Evolutionary conservation across 495 filamentous ascomycete species (phyloP), one percentile per base, ranked within the genome.

Genomic region (Daldinia concentrica): DNA sequence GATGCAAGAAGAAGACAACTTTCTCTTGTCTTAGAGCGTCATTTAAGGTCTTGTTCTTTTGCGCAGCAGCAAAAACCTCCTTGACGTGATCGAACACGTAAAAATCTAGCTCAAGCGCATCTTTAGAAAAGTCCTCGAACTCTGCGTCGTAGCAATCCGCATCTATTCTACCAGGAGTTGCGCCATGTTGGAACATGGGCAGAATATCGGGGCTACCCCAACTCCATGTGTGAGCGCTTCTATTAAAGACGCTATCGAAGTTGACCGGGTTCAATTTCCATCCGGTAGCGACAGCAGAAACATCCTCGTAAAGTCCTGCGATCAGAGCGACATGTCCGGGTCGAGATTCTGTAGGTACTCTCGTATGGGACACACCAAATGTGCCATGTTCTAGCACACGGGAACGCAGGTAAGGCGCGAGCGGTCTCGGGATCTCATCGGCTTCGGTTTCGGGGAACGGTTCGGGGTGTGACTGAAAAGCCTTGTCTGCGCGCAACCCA

Each of bases 181-280:
- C 96, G 1, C 96, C 96, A 68, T 95, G 88, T 76, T 96, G 88
- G 76, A 99, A 99, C 96, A 99, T 99, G 11, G 89, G 92, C 58
- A 98, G 82, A 74, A 99, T 99, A 82, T 99, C 96, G 12, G 95
- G 95, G 74, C 95, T 98, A 7, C 96, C 95, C 96, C 96, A 99
- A 78, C 93, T 95, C 96, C 96, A 99, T 4, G 96, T 98, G 81
- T 98, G 96, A 30, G 91, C 83, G 76, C 94, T 98, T 63, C 91
- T 89, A 76, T 99, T 99, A 86, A 99, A 99, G 9, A 99, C 92
- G 72, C 94, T 97, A 82, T 99, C 96, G 75, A 99, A 99, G 77
- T 98, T 92, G 69, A 99, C 96, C 0, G 96, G 95, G 77, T 99
- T 99, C 74, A 98, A 80, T 80, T 98, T 98, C 96, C 96, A 99